Conservation (phyloP, 306 rosid genomes). For the Cotoneaster glaucophyllus region DNA sequence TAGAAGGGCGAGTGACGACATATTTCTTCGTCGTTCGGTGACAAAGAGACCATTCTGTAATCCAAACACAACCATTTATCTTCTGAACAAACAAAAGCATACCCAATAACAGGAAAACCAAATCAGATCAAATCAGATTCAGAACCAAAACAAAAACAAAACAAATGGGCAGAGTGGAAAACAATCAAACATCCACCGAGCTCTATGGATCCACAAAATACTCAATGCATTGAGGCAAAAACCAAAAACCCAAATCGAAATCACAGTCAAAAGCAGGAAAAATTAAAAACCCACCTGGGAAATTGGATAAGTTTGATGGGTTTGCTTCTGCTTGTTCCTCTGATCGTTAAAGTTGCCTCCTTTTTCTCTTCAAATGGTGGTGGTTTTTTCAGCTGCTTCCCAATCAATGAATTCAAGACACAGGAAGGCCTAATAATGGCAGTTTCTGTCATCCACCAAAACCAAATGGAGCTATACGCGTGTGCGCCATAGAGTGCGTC, state of each 20-base stretch:
- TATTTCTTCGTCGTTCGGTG: no score
- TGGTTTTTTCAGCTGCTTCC: neutral
- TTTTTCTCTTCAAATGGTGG: neutral
- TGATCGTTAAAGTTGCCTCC: neutral
- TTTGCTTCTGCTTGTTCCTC: neutral
- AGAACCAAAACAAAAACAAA: neutral
- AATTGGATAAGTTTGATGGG: slow-evolving; percentile 11
- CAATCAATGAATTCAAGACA: neutral
- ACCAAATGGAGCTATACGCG: slow-evolving; percentile 19
- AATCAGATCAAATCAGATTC: neutral
- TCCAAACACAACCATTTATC: neutral
- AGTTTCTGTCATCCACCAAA: neutral
- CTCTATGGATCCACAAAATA: neutral
- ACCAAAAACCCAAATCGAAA: neutral
- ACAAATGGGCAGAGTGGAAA: neutral
- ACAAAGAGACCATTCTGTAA: neutral
- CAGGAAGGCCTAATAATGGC: slow-evolving; percentile 7
- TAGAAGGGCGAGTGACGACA: no score
- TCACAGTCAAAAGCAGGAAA: neutral
- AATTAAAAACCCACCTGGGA: slow-evolving; percentile 20
- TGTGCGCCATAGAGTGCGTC: neutral
- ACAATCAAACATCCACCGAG: neutral
- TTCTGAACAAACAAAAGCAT: neutral
- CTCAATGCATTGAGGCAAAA: neutral
- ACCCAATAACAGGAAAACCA: neutral